phyloP scores from a whole-genome alignment of 495 filamentous ascomycete genomes.

The Acidomyces sp. region DNA sequence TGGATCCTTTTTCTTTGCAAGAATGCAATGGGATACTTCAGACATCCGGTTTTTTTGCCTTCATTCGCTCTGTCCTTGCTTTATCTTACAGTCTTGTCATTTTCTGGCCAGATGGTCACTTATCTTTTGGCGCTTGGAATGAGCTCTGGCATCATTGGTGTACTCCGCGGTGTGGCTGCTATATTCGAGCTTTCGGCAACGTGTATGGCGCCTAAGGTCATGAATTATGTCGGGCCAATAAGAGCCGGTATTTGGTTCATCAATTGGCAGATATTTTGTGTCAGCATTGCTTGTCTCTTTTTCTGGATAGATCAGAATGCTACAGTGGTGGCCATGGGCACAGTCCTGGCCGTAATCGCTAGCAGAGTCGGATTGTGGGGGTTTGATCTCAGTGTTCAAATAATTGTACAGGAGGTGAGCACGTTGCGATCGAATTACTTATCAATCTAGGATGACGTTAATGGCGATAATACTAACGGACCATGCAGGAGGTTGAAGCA shows the following conservation, averaged over 20 bases:
- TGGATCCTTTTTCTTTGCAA: neutral
- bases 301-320: conserved; percentile 26
- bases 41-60: conserved; percentile 26
- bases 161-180: conserved; percentile 29
- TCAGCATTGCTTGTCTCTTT: conserved; percentile 31
- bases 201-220: conserved; percentile 38
- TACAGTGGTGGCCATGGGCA: conserved; percentile 29
- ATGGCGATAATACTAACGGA: conserved; percentile 4
- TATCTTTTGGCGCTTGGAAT: conserved; percentile 31
- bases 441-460: no score
- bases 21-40: conserved; percentile 18
- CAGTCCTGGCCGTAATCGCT: conserved; percentile 40
- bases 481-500: conserved; percentile 31
- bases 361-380: conserved; percentile 56
- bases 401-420: conserved; percentile 51
- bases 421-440: neutral
- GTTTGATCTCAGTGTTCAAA: conserved; percentile 53
- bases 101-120: conserved; percentile 32
- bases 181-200: conserved; percentile 39
- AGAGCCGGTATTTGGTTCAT: conserved; percentile 51
- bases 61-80: conserved; percentile 31
- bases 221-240: conserved; percentile 42
- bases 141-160: conserved; percentile 28
- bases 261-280: conserved; percentile 45
- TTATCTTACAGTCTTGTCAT: conserved; percentile 35